Conservation (phyloP, 345 rosid species). For the Dipteronia dyeriana region DNA sequence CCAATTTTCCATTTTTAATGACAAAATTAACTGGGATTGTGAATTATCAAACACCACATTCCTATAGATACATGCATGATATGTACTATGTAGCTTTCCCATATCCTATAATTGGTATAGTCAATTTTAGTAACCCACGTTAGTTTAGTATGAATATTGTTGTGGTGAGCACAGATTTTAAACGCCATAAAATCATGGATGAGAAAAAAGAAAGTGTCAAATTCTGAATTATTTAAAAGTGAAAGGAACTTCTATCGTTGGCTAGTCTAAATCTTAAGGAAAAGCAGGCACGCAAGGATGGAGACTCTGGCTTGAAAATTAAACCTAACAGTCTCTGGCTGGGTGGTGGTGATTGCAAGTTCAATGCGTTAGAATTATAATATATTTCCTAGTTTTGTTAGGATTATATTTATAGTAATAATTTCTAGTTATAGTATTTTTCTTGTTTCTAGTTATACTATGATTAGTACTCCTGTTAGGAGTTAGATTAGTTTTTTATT, state of each 20-base stretch:
- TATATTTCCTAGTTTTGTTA: too few species aligned
- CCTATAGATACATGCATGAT: background rate
- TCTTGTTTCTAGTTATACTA: too few species aligned
- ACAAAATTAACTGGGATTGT: background rate
- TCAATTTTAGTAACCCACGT: too few species aligned
- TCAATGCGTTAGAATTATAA: too few species aligned
- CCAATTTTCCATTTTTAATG: background rate
- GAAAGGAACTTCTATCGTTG: slow-evolving; percentile 11
- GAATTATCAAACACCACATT: background rate
- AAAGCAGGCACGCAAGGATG: background rate
- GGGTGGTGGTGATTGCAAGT: slow-evolving; percentile 6
- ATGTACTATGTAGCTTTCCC: background rate
- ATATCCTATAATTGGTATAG: background rate
- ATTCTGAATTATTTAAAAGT: background rate
- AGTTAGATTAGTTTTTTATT: too few species aligned
- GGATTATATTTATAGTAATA: too few species aligned
- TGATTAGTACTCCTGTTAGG: too few species aligned
- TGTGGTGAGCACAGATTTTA: background rate
- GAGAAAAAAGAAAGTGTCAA: too few species aligned
- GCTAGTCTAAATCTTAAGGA: background rate
- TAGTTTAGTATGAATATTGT: too few species aligned
- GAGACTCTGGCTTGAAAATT: background rate
- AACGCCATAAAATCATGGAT: background rate
- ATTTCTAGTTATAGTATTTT: too few species aligned
- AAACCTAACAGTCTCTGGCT: background rate